Evolutionary conservation across 2,329 filamentous ascomycete species (phyloP).

Genomic region (Aspergillus fijiensis): DNA sequence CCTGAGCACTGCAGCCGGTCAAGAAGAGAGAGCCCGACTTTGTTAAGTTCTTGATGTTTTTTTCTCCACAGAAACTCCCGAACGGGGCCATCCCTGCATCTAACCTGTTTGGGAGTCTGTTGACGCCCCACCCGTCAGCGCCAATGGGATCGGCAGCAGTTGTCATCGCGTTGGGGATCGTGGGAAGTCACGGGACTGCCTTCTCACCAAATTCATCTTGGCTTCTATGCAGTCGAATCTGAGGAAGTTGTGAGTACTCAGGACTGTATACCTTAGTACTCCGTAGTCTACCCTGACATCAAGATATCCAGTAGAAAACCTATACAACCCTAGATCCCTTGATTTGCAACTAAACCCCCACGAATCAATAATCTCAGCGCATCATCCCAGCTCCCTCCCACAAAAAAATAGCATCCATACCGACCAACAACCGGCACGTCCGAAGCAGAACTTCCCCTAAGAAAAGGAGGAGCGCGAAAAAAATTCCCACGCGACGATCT

Average conservation of each 20-base stretch:
- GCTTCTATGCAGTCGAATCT: too few species aligned
- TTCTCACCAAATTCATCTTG: not conserved
- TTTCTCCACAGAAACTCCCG: not conserved
- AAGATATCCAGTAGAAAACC: too few species aligned
- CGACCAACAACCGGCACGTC: not conserved
- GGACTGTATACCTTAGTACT: too few species aligned
- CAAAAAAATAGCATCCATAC: too few species aligned
- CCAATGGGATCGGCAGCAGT: constrained; percentile 3
- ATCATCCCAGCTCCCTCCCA: too few species aligned
- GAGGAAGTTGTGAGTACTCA: too few species aligned
- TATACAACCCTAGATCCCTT: too few species aligned
- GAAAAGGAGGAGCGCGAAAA: too few species aligned
- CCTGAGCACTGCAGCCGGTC: not conserved
- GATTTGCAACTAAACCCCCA: too few species aligned
- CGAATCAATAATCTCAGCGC: too few species aligned
- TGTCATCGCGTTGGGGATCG: constrained; percentile 8
- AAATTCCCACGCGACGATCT: too few species aligned
- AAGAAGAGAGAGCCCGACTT: not conserved
- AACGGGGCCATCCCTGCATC: not conserved
- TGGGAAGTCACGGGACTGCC: constrained; percentile 3
- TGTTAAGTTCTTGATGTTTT: not conserved
- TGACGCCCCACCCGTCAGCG: constrained; percentile 2
- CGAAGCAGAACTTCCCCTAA: not conserved
- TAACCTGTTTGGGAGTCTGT: constrained; percentile 5
- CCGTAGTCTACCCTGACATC: too few species aligned